Base-by-base conservation (phyloP, 2,329 filamentous ascomycete species). In the Colletotrichum sp. region DNA sequence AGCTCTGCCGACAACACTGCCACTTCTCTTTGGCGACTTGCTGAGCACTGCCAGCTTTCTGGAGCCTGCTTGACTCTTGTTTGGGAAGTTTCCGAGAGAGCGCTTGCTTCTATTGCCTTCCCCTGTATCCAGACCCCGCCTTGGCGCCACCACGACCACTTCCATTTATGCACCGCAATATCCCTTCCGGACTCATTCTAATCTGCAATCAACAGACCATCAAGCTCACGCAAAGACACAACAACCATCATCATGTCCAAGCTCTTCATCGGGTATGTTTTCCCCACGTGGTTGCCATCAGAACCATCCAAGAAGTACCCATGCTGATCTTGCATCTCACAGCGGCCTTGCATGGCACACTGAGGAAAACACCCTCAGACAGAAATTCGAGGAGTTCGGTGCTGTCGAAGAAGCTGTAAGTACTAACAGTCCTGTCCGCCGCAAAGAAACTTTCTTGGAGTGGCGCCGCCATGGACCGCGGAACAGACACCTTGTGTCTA, bases 301-400 rank as follows among this genome's bases (percentile, higher is more conserved):
- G 13, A 21, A 7, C 59, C 57, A 70, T 24, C 69, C 16, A 67
- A 64, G 43, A 26, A 18, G 9, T 55, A 32, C 12, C 71, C 77
- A 76, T 74, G 68, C 73, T 75, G 60, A 78, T 71, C 28, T 66
- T 30, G 24, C 26, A 18, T 48, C 55, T 18, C 57, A 26, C 72
- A 98, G 96, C 83, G 97, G 97, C 91, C 95, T 99, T 80, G 95
- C 97, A 82, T 99, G 97, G 97, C 96, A 98, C 89, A 99, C 97
- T 79, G 96, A 98, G 86, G 96, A 99, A 87, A 87, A 88, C 60
- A 96, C 95, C 80, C 90, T 99, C 79, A 94, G 95, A 83, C 89
- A 94, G 83, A 98, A 98, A 87, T 99, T 99, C 85, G 94, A 96
- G 85, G 94, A 97, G 85, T 98, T 95, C 83, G 96, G 96, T 77